A percentile compares a stretch with the other conserved stretches of the same genome.
Evolutionary conservation across 2,329 filamentous ascomycete genomes (phyloP).

Genomic region (Cladophialophora exuberans): DNA sequence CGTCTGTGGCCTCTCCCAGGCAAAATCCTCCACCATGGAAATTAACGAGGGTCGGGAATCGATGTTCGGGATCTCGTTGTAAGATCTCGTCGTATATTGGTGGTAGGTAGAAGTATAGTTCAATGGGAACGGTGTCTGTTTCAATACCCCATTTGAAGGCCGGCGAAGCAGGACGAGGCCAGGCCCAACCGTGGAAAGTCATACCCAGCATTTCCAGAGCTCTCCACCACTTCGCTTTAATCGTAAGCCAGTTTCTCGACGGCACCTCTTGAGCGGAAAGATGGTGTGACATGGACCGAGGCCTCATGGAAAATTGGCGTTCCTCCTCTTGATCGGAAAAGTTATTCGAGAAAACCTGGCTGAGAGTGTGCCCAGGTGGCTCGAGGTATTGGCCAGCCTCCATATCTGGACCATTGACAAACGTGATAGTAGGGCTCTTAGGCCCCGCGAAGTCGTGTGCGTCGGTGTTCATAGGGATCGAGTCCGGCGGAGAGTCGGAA

Average conservation of each 20-base stretch:
- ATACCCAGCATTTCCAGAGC: conserved; percentile 70
- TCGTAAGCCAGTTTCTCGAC: conserved; percentile 61
- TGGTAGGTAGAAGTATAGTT: conserved; percentile 66
- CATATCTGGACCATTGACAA: no score
- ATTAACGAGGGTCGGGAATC: conserved; percentile 63
- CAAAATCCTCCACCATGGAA: conserved; percentile 69
- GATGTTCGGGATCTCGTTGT: conserved; percentile 42
- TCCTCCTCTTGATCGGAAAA: conserved; percentile 15
- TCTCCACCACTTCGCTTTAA: conserved; percentile 69
- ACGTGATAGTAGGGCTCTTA: neutral
- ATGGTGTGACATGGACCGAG: conserved; percentile 33
- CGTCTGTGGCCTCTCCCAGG: conserved; percentile 62
- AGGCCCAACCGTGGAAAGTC: conserved; percentile 65
- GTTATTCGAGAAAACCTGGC: conserved; percentile 16
- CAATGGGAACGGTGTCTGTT: conserved; percentile 55
- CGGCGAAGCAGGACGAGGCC: conserved; percentile 63
- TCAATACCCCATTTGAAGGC: conserved; percentile 62
- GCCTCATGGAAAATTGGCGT: conserved; percentile 13
- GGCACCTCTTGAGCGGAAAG: conserved; percentile 28
- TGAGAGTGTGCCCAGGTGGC: conserved; percentile 15
- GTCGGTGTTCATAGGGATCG: conserved; percentile 6
- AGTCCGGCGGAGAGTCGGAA: conserved; percentile 2
- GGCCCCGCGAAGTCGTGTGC: no score
- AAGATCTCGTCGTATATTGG: conserved; percentile 39
- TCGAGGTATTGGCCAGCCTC: conserved; percentile 20